Conservation (phyloP, 805 yeast species). For the Sporopachydermia lactativora region DNA sequence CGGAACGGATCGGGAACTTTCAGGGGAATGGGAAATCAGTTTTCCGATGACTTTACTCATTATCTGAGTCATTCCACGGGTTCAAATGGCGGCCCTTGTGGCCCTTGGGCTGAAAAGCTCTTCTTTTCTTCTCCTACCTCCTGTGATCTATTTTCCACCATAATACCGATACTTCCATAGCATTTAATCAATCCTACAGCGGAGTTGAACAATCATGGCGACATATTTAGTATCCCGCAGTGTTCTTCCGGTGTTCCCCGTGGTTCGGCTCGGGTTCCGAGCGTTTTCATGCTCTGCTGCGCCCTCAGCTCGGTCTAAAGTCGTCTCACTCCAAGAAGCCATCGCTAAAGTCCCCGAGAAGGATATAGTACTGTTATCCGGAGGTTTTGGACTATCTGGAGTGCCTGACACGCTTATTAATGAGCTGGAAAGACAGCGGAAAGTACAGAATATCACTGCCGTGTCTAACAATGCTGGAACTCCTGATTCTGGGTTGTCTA, state of each 20-base stretch:
- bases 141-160: too few species aligned
- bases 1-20: too few species aligned
- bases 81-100: too few species aligned
- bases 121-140: too few species aligned
- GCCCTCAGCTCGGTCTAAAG: conserved; percentile 1
- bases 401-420: conserved; percentile 30
- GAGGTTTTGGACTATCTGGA: conserved; percentile 37
- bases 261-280: not conserved
- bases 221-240: too few species aligned
- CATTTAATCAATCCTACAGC: too few species aligned
- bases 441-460: conserved; percentile 25
- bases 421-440: conserved; percentile 21
- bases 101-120: too few species aligned
- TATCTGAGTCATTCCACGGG: too few species aligned
- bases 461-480: conserved; percentile 37
- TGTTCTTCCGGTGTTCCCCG: not conserved
- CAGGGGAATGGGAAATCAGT: too few species aligned
- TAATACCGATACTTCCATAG: too few species aligned
- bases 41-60: too few species aligned
- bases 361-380: conserved; percentile 25
- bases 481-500: conserved; percentile 29
- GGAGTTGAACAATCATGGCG: too few species aligned
- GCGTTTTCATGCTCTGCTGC: not conserved
- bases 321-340: conserved; percentile 17
- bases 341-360: conserved; percentile 17